A percentile compares a stretch with the other conserved stretches of the same genome.
Evolutionary conservation across 768 basidiomycete genomes (phyloP).

Genomic region (Hortiboletus flavorubellus): DNA sequence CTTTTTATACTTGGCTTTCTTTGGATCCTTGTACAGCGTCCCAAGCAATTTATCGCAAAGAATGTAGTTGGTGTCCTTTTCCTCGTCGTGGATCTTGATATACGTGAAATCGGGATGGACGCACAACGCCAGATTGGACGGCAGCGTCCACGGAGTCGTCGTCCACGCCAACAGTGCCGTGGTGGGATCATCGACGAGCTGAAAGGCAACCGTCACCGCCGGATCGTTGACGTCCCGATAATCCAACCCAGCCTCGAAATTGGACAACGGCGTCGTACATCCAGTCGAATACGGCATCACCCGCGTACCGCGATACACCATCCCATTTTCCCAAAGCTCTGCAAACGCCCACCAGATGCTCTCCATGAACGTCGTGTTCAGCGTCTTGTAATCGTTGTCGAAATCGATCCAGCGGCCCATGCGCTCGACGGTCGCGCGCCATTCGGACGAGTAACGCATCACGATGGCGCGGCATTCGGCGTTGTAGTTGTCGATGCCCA

Average conservation of each 20-base stretch:
- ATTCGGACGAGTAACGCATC: conserved; percentile 94
- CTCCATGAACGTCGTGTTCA: conserved; percentile 94
- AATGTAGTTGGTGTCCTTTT: conserved; percentile 85
- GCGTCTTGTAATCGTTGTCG: conserved; percentile 98
- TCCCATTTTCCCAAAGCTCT: conserved; percentile 85
- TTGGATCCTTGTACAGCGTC: conserved; percentile 93
- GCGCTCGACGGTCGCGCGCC: conserved; percentile 92
- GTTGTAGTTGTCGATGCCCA: conserved; percentile 98
- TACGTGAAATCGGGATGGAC: conserved; percentile 96
- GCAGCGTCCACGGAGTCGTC: conserved; percentile 98
- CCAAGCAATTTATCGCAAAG: conserved; percentile 82
- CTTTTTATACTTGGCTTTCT: conserved; percentile 95
- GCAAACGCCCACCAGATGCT: conserved; percentile 99
- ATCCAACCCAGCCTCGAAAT: conserved; percentile 92
- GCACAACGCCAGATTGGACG: conserved; percentile 92
- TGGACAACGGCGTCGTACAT: conserved; percentile 92
- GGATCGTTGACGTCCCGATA: conserved; percentile 95
- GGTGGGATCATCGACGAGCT: conserved; percentile 86
- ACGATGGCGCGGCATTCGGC: conserved; percentile 95
- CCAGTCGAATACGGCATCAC: conserved; percentile 99
- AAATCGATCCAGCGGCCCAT: conserved; percentile 99
- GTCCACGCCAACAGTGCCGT: conserved; percentile 97
- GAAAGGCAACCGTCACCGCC: conserved; percentile 91
- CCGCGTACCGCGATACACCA: conserved; percentile 89
- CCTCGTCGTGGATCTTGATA: conserved; percentile 93